Percentiles rank a stretch among this genome's conserved stretches.
phyloP scores from a whole-genome alignment of 148 eudicot genomes.

The Arbutus unedo region DNA sequence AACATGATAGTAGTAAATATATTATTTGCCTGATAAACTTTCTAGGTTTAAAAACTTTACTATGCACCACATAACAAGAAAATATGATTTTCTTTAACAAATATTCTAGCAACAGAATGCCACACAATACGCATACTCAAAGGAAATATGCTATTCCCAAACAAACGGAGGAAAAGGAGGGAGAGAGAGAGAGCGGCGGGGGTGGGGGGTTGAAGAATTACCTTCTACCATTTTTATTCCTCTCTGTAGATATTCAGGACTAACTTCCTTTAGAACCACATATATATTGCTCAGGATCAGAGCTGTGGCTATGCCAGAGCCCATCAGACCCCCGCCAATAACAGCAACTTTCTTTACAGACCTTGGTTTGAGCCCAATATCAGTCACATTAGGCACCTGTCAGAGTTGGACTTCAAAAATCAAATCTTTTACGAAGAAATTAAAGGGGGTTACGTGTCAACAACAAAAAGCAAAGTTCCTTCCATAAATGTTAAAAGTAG shows the following conservation, averaged over 20 bases:
- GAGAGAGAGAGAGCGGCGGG: neutral
- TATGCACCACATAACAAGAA: neutral
- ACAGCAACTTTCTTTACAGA: constrained; percentile 76
- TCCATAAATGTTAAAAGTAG: neutral
- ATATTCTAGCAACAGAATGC: neutral
- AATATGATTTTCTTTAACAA: neutral
- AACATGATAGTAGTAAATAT: neutral
- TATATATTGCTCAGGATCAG: constrained; percentile 58
- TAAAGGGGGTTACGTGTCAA: neutral
- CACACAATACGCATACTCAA: neutral
- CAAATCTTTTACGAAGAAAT: neutral
- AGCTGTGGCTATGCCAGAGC: constrained; percentile 95
- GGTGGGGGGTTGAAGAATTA: constrained; percentile 21
- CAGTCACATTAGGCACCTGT: constrained; percentile 88
- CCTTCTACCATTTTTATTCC: constrained; percentile 82
- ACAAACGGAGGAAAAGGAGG: no score
- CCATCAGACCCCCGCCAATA: constrained; percentile 98
- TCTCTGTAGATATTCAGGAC: constrained; percentile 69
- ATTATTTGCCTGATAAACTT: neutral
- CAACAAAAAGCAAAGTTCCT: neutral
- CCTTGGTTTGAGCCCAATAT: constrained; percentile 81
- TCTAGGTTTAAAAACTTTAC: no score
- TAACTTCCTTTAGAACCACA: constrained; percentile 84
- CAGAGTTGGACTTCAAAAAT: constrained; percentile 12
- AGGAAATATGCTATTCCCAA: neutral